Conservation (phyloP, 2,329 filamentous ascomycete species). For the Coniochaeta hoffmannii region DNA sequence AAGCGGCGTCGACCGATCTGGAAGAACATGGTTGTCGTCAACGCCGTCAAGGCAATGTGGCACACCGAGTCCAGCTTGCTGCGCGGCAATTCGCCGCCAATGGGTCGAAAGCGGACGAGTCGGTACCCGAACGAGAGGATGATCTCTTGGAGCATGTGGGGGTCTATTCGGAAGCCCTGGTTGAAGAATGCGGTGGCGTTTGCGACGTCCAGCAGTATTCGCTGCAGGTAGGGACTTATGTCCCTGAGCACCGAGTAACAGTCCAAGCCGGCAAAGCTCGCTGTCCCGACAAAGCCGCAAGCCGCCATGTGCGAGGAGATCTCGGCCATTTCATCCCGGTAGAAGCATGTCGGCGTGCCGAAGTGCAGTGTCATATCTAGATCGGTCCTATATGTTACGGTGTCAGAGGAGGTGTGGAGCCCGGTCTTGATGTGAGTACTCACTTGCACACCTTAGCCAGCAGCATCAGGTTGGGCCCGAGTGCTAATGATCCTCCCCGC, state of each 20-base stretch:
- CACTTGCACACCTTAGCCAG: conserved; percentile 6
- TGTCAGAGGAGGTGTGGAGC: not conserved
- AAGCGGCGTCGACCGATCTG: conserved; percentile 2
- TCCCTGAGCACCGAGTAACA: not conserved
- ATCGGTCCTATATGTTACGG: conserved; percentile 3
- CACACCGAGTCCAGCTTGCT: not conserved
- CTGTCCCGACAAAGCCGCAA: not conserved
- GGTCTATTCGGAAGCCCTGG: conserved; percentile 3
- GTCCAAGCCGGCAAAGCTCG: not conserved
- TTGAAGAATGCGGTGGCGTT: not conserved
- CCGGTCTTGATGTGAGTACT: not conserved
- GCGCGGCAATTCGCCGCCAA: not conserved
- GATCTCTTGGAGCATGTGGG: conserved; percentile 2
- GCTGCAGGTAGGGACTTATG: not conserved
- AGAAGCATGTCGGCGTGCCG: conserved; percentile 2
- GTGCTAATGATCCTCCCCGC: not conserved
- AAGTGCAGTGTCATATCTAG: conserved; percentile 4
- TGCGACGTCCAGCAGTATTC: not conserved
- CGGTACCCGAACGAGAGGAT: conserved; percentile 1
- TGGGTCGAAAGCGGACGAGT: not conserved
- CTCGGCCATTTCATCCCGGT: conserved; percentile 3
- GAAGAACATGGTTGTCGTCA: not conserved
- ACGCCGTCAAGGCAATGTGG: not conserved
- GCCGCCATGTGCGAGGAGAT: not conserved
- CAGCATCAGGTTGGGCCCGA: not conserved